These are phyloP conservation scores for Houttuynia cordata DNA, from an alignment of 164 flowering plant genomes.

Conservation along the genomic window DNA sequence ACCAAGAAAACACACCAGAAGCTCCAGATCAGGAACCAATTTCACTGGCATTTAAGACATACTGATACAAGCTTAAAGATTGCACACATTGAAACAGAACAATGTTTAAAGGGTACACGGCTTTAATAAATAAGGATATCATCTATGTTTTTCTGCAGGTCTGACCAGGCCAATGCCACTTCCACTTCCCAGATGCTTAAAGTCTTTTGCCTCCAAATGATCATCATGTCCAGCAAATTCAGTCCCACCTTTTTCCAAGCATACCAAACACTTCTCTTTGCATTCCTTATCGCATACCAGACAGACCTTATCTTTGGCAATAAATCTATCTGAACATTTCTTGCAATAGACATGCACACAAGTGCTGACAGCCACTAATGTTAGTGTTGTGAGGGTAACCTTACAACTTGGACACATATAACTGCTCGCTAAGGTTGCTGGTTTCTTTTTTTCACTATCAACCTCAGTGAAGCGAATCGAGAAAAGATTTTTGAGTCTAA, in stretches of 20 bases:
- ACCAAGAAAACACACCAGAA: too few species aligned
- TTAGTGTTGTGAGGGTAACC: slow-evolving; percentile 58
- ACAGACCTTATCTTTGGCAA: slow-evolving; percentile 79
- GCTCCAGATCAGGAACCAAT: too few species aligned
- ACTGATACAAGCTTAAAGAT: too few species aligned
- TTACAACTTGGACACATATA: slow-evolving; percentile 89
- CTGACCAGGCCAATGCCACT: slow-evolving; percentile 79
- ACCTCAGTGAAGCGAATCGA: slow-evolving; percentile 68
- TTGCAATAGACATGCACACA: slow-evolving; percentile 95
- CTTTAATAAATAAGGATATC: neutral
- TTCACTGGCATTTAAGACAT: too few species aligned
- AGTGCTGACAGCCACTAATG: slow-evolving; percentile 66
- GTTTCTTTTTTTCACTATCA: slow-evolving; percentile 24
- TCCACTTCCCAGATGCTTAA: slow-evolving; percentile 95
- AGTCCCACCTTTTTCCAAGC: slow-evolving; percentile 77
- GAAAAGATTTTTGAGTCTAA: slow-evolving; percentile 73
- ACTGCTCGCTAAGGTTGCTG: slow-evolving; percentile 22
- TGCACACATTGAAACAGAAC: too few species aligned
- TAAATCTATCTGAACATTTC: slow-evolving; percentile 71
- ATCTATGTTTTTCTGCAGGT: slow-evolving; percentile 27
- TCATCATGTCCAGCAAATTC: slow-evolving; percentile 86
- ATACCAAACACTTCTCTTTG: slow-evolving; percentile 59
- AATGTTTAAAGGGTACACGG: too few species aligned
- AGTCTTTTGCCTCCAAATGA: slow-evolving; percentile 65
- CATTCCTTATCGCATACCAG: slow-evolving; percentile 61